phyloP scores from a whole-genome alignment of 192 early-diverging fungal genomes.

The Coemansia umbellata region DNA sequence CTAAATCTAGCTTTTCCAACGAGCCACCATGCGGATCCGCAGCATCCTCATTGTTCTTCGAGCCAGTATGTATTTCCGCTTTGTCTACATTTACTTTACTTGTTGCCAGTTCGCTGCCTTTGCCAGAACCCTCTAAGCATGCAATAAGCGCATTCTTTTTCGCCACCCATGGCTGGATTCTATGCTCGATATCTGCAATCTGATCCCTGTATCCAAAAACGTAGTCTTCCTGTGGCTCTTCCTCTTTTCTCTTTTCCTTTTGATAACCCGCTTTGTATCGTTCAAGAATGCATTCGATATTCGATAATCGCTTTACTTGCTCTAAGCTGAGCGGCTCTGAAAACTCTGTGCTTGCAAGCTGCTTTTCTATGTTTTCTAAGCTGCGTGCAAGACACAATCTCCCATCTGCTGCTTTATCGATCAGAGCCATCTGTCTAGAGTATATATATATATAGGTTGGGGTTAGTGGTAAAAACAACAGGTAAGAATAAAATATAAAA shows the following conservation, averaged over 20 bases:
- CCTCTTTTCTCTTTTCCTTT: not conserved
- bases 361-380: slow-evolving; percentile 22
- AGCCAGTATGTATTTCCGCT: too few species aligned
- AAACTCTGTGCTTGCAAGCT: slow-evolving; percentile 14
- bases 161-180: slow-evolving; percentile 25
- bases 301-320: slow-evolving; percentile 32
- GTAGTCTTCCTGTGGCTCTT: not conserved
- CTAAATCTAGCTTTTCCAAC: too few species aligned
- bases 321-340: slow-evolving; percentile 30
- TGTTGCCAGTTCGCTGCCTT: too few species aligned
- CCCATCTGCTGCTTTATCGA: not conserved
- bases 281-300: slow-evolving; percentile 23
- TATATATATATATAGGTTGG: too few species aligned
- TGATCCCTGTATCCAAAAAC: not conserved
- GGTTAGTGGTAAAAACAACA: too few species aligned
- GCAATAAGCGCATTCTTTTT: slow-evolving; percentile 20
- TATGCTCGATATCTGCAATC: slow-evolving; percentile 3
- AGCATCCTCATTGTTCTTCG: too few species aligned
- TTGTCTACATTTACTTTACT: not conserved
- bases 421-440: not conserved
- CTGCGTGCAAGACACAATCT: slow-evolving; percentile 17
- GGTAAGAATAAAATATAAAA: too few species aligned
- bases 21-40: too few species aligned
- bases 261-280: not conserved
- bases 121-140: not conserved